Evolutionary conservation across 139 green algal species (phyloP), one percentile per base, ranked within the genome.

Genomic region (Nannochloris sp.): DNA sequence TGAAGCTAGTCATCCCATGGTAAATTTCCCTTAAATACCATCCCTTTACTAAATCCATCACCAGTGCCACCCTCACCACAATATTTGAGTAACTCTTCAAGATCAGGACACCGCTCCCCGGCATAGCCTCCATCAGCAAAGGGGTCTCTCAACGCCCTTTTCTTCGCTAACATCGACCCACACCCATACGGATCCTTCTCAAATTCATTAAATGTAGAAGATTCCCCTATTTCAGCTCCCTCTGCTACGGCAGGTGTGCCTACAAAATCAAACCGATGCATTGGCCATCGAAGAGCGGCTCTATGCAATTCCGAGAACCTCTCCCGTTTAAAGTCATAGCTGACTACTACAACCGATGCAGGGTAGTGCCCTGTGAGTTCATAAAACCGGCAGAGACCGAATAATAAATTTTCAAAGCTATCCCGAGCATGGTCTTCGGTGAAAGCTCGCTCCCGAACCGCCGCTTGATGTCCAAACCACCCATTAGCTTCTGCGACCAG

Each of bases 391-490:
- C 91, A 97, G 2, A 97, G 66, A 36, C 74, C 81, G 76, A 97
- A 97, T 19, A 96, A 62, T 36, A 97, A 55, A 76, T 97, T 97
- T 68, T 97, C 91, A 67, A 95, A 90, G 46, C 75, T 89, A 80
- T 97, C 91, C 2, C 91, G 79, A 2, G 89, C 87, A 35, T 88
- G 79, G 65, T 96, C 90, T 75, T 70, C 55, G 9, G 47, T 70
- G 34, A 65, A 76, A 0, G 74, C 78, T 2, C 81, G 61, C 4
- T 69, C 37, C 27, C 72, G 61, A 13, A 86, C 83, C 10, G 61
- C 64, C 0, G 30, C 12, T 1, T 25, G 7, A 51, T 75, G 65
- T 4, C 78, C 78, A 55, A 79, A 93, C 86, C 86, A 92, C 4
- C 51, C 36, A 5, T 73, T 73, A 9, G 83, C 86, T 63, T 91